Percentiles rank a stretch among this genome's conserved stretches.
phyloP scores from a whole-genome alignment of 306 rosid species.

The Casuarina cunninghamiana region DNA sequence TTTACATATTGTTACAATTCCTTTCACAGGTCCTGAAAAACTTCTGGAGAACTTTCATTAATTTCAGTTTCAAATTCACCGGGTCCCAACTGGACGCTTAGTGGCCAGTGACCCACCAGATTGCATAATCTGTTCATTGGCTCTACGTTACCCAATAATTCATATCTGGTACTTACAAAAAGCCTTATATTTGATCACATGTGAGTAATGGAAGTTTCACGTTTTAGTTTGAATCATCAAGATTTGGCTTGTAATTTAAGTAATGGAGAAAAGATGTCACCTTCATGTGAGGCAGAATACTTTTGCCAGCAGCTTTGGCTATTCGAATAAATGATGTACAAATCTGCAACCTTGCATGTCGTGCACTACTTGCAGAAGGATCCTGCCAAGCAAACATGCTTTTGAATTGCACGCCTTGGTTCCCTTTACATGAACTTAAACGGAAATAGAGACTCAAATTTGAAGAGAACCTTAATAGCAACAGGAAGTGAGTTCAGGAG shows the following conservation, averaged over 20 bases:
- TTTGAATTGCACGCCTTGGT: slow-evolving; percentile 27
- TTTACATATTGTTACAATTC: background rate
- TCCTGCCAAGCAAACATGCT: slow-evolving; percentile 56
- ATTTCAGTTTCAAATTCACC: background rate
- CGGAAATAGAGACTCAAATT: slow-evolving; percentile 22
- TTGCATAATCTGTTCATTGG: background rate
- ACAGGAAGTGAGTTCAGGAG: slow-evolving; percentile 86
- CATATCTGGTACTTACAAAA: background rate
- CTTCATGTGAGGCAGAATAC: slow-evolving; percentile 98
- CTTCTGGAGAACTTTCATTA: background rate
- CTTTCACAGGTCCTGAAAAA: background rate
- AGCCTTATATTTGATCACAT: background rate
- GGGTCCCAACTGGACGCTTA: background rate
- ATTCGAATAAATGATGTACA: slow-evolving; percentile 95
- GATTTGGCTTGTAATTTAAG: slow-evolving; percentile 6
- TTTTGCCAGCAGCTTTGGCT: slow-evolving; percentile 89
- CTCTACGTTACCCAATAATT: background rate
- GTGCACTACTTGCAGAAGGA: slow-evolving; percentile 63
- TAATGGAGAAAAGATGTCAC: slow-evolving; percentile 35
- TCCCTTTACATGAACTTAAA: slow-evolving; percentile 16
- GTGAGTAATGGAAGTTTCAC: background rate
- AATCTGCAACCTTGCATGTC: slow-evolving; percentile 90
- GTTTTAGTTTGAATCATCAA: slow-evolving; percentile 19
- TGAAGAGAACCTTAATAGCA: slow-evolving; percentile 55
- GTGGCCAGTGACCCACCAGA: background rate